Base-by-base conservation (phyloP, 306 rosid species). In the Pterocarpus santalinus region DNA sequence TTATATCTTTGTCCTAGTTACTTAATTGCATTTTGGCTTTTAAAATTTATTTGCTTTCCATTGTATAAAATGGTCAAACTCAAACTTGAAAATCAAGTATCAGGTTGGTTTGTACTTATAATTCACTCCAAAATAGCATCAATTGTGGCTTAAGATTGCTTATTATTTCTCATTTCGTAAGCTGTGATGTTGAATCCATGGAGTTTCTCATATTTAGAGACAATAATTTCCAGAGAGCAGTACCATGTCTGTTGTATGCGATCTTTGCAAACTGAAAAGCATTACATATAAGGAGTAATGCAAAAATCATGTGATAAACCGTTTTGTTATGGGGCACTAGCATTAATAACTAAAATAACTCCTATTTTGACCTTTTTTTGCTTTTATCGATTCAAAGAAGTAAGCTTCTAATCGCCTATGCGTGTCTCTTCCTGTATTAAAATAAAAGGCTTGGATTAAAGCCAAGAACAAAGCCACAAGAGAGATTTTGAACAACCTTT, bases 21-120 rank as follows among this genome's bases (percentile, higher is more conserved):
- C 66, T 75, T 65, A 36, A 73, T 47, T 69, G 73, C 41, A 72
- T 67, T 72, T 65, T 52, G 36, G 78, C 76, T 66, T 63, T 62
- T 66, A 13, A 84, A 58, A 17, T 43, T 58, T 62, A 32, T 73
- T 82, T 11, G 71, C 68, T 53, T 51, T 36, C 17, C 51, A 71
- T 52, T 64, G 58, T 52, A 36, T 65, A 70, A 61, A 62, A 55
- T 41, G 56, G 55, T 64, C 75, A 44, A 51, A 28, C 57, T 64
- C 57, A 61, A 49, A 69, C 53, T 33, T 8, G 44, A 1, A 10
- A 36, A 69, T 17, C 62, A 41, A 60, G 15, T 47, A 61, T 70
- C 44, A 38, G 56, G 57, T 70, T 22, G 52, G 28, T 22, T 22
- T 22, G 28, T 1, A 22, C 28, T 41, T 38, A 43, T 51, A 51